Evolutionary conservation across 2,329 filamentous ascomycete genomes (phyloP), one percentile per base, ranked within the genome.

Genomic region (Aureobasidium sp.): DNA sequence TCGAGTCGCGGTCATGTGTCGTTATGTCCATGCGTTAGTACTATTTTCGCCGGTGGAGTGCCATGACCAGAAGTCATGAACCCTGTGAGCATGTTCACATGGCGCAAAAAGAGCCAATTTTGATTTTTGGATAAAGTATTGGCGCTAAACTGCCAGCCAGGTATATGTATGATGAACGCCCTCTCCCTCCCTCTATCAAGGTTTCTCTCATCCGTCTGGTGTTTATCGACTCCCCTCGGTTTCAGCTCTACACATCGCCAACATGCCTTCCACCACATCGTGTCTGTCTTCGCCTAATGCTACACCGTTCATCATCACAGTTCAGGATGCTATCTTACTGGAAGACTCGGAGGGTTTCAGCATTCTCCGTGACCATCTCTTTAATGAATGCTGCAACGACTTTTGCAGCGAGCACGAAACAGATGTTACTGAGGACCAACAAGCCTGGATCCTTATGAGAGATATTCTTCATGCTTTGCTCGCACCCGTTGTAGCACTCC

Each of bases 391-490:
- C 48, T 65, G 59, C 63, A 74, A 76, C 69, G 74, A 68, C 62
- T 78, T 80, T 64, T 81, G 78, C 71, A 61, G 69, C 34, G 62
- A 70, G 15, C 79, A 81, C 64, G 63, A 68, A 10, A 65, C 69
- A 57, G 71, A 70, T 60, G 68, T 72, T 32, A 25, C 61, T 2
- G 67, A 73, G 21, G 68, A 73, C 25, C 68, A 71, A 37, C 70
- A 74, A 44, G 72, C 72, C 60, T 80, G 76, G 74, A 71, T 81
- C 15, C 75, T 84, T 21, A 81, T 84, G 65, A 81, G 83, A 67
- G 82, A 85, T 63, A 78, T 85, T 59, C 78, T 84, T 59, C 82
- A 85, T 66, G 82, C 81, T 37, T 75, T 85, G 15, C 76, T 84
- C 58, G 78, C 83, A 54, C 83, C 83, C 16, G 72, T 85, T 9